Evolutionary conservation across 352 stramenopile genomes (phyloP).

Genomic region (Phytophthora cryptogea): DNA sequence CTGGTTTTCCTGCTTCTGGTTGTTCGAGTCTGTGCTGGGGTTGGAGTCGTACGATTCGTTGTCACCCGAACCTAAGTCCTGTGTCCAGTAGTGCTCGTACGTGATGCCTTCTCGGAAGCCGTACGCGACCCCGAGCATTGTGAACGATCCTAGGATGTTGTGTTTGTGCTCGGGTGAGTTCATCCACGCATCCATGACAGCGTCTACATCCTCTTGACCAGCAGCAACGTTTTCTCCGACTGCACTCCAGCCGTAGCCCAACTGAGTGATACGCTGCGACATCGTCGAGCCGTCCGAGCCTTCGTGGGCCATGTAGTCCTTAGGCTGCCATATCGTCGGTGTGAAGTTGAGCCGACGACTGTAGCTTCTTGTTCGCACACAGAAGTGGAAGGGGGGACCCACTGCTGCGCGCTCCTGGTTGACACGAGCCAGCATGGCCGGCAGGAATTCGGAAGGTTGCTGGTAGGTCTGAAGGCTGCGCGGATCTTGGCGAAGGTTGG

Average conservation of each 20-base stretch:
- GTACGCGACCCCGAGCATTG: conserved; percentile 38
- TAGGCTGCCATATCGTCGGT: conserved; percentile 43
- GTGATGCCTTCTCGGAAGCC: conserved; percentile 18
- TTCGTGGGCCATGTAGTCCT: conserved; percentile 53
- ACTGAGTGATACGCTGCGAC: conserved; percentile 35
- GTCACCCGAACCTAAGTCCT: conserved; percentile 43
- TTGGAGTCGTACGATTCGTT: conserved; percentile 32
- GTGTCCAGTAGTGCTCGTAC: conserved; percentile 54
- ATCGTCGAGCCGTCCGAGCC: conserved; percentile 46
- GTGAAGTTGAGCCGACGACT: conserved; percentile 23
- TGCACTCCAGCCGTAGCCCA: conserved; percentile 47
- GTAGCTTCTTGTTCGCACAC: conserved; percentile 43
- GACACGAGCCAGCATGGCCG: conserved; percentile 42
- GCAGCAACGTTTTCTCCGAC: conserved; percentile 42
- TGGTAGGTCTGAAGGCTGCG: conserved; percentile 30
- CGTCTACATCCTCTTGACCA: conserved; percentile 33
- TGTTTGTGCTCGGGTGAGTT: conserved; percentile 33
- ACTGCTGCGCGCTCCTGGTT: conserved; percentile 45
- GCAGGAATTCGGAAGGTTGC: conserved; percentile 19
- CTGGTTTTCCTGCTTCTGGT: conserved; percentile 4
- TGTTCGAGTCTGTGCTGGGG: background rate
- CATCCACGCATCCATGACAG: conserved; percentile 48
- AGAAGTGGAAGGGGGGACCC: conserved; percentile 31
- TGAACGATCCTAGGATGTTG: conserved; percentile 39
- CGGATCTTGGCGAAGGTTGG: conserved; percentile 20